Evolutionary conservation across 805 yeast species (phyloP), one percentile per base, ranked within the genome.

Genomic region (Kodamaea fukazawae): DNA sequence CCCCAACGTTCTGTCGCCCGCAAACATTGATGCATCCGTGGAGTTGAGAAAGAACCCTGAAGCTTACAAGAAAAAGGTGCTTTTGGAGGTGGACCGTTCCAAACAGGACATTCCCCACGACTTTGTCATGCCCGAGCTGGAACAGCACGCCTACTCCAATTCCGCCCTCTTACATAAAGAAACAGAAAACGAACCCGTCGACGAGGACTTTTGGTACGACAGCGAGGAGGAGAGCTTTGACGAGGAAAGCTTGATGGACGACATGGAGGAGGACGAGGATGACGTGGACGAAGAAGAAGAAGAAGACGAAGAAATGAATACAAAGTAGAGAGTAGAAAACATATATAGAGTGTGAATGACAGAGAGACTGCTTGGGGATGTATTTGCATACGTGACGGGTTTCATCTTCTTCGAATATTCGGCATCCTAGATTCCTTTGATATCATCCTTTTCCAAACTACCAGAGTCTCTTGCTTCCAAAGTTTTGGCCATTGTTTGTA

Each of bases 21-120:
- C 98, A 4, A 91, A 91, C 61, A 90, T 91, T 36, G 98, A 91
- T 61, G 98, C 98, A 12, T 86, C 96, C 13, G 88, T 89, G 32
- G 86, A 85, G 52, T 89, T 87, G 77, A 75, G 96, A 54, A 87
- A 86, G 54, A 78, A 84, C 61, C 82, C 83, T 20, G 87, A 81
- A 17, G 81, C 77, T 33, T 91, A 88, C 66, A 78, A 78, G 59
- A 79, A 75, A 54, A 78, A 79, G 56, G 95, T 89, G 4, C 73
- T 77, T 45, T 78, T 81, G 53, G 96, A 88, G 54, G 96, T 89
- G 22, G 88, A 83, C 57, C 72, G 84, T 52, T 84, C 95, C 29
- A 85, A 84, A 57, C 76, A 77, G 42, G 93, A 88, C 61, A 88
- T 90, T 34, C 98, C 98, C 17, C 78, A 73, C 32, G 97, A 86